Evolutionary conservation across 495 filamentous ascomycete genomes (phyloP), one percentile per base, ranked within the genome.

Genomic region (Neurospora sp.): DNA sequence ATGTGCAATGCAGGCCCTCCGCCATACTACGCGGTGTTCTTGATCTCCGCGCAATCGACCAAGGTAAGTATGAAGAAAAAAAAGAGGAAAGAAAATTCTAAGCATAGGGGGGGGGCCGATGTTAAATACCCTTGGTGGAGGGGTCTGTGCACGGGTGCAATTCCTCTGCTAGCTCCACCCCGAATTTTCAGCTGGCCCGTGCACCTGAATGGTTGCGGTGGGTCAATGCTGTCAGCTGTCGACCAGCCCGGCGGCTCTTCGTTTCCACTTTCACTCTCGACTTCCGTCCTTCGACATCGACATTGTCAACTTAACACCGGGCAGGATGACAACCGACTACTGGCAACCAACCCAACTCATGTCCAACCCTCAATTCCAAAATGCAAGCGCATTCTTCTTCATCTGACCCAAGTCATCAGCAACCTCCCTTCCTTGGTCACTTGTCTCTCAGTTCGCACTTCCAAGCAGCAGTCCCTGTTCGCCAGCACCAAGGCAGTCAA

Each of bases 61-160:
- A 76, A 76, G 75, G 75, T 76, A 76, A 76, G 75, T 76, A 76
- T 76, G 73, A 76, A 76, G 75, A 70, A 75, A 37, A 75, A 40
- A 76, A 73, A 27, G 68, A 74, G 53, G 53, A 61, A 72, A 75
- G 68, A 76, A 74, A 40, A 74, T 65, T 40, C 70, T 3, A 69
- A 74, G 71, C 61, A 69, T 16, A 38, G 70, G 39, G 22, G 40
- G 38, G 6, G 3, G 31, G 16, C 16, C 4, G 8, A 41, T 39
- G 10, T 45, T 76, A 40, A 72, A 72, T 76, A 76, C 40, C n/a
- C 5, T 1, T 14, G 8, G 18, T 0, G 0, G 27, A 12, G 8
- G 10, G 72, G 74, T 70, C 72, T 68, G 74, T 76, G 74, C 74
- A 59, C 74, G 12, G 2, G 40, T 74, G 72, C 72, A 72, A 74